phyloP scores from a whole-genome alignment of 176 grass and related monocot species.

The Avena sativa region DNA sequence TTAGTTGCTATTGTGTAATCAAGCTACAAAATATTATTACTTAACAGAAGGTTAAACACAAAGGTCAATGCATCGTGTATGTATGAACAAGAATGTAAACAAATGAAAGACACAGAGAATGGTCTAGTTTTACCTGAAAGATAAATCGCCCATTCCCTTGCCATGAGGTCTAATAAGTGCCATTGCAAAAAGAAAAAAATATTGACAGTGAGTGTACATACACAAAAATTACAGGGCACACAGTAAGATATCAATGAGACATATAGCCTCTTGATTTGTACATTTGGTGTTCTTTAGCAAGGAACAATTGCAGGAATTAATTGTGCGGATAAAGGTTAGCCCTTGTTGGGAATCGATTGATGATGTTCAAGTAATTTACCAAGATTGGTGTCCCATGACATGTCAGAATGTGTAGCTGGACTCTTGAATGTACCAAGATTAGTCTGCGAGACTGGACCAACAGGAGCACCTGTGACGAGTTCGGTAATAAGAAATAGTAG shows the following conservation, averaged over 20 bases:
- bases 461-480: slow-evolving; percentile 8
- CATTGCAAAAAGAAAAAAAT: neutral
- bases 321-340: neutral
- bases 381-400: neutral
- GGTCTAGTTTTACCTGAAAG: slow-evolving; percentile 11
- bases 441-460: neutral
- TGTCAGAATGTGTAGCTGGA: neutral
- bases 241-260: neutral
- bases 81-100: slow-evolving; percentile 1
- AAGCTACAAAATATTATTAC: slow-evolving; percentile 8
- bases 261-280: neutral
- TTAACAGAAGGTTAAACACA: slow-evolving; percentile 1
- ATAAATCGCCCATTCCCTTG: neutral
- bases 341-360: neutral
- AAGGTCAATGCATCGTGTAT: neutral
- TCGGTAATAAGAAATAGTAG: slow-evolving; percentile 2
- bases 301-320: neutral
- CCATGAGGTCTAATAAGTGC: neutral
- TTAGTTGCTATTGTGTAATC: slow-evolving; percentile 8
- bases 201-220: neutral
- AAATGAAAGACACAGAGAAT: slow-evolving; percentile 1
- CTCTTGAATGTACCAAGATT: neutral
- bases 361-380: slow-evolving; percentile 16
- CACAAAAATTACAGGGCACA: neutral
- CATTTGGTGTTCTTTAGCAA: neutral